Percentiles rank a stretch among this genome's conserved stretches.
These are phyloP conservation scores for Eutrema salsugineum DNA, from an alignment of 441 rosid genomes.

Conservation along the genomic window DNA sequence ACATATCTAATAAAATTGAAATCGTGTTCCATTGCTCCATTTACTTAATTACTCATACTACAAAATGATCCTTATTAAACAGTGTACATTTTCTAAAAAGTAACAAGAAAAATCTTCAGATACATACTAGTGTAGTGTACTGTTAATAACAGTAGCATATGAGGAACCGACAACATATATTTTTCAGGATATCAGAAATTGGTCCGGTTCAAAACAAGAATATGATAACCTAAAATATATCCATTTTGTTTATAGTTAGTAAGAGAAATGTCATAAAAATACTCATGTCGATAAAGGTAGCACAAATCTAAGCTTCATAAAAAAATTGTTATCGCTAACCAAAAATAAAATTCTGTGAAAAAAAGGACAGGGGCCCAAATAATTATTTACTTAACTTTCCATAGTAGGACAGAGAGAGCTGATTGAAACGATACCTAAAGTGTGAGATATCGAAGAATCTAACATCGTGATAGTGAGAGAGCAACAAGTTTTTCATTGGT, in stretches of 20 bases:
- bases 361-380: not conserved
- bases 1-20: no score
- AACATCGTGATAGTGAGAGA: constrained; percentile 11
- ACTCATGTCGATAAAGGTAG: no score
- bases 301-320: not conserved
- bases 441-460: constrained; percentile 16
- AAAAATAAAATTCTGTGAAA: not conserved
- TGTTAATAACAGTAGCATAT: not conserved
- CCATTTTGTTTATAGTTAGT: not conserved
- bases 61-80: no score
- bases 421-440: constrained; percentile 23
- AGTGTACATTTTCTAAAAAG: not conserved
- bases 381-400: not conserved
- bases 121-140: not conserved
- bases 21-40: no score
- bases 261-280: not conserved
- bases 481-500: constrained; percentile 7
- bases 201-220: no score
- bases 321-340: not conserved
- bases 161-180: not conserved
- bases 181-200: not conserved
- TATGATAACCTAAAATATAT: not conserved
- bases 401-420: constrained; percentile 12
- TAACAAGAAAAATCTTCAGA: not conserved
- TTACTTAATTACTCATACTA: no score